These are phyloP conservation scores for Apiospora malaysiana DNA, from an alignment of 2,329 filamentous ascomycete species.

Conservation along the genomic window DNA sequence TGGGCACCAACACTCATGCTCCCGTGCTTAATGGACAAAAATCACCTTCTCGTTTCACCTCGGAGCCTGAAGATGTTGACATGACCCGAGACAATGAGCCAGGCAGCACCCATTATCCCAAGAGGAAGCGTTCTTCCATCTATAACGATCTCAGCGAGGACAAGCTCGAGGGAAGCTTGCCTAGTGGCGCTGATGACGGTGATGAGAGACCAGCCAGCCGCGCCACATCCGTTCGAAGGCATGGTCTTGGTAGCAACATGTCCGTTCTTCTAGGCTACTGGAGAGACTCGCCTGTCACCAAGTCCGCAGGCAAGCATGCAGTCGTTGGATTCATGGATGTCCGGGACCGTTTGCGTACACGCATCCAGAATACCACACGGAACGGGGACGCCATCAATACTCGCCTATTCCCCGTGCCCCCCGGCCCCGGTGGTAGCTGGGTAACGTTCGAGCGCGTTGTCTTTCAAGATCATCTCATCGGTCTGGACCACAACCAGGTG, in stretches of 20 bases:
- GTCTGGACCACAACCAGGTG: constrained; percentile 60
- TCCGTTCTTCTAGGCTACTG: constrained; percentile 63
- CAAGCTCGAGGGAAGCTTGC: constrained; percentile 47
- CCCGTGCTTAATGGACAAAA: constrained; percentile 46
- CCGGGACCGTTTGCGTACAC: constrained; percentile 64
- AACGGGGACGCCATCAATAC: constrained; percentile 53
- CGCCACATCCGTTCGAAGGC: constrained; percentile 37
- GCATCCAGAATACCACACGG: constrained; percentile 58
- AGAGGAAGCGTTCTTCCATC: constrained; percentile 60
- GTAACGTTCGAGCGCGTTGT: constrained; percentile 67
- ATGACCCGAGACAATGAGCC: constrained; percentile 48
- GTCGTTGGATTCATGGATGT: constrained; percentile 69
- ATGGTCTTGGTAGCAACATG: constrained; percentile 44
- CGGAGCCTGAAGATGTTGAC: constrained; percentile 49
- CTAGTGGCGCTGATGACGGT: constrained; percentile 40
- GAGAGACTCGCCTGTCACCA: constrained; percentile 61
- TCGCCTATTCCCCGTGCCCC: constrained; percentile 53
- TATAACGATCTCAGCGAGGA: constrained; percentile 57
- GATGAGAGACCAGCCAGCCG: constrained; percentile 28
- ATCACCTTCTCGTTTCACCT: constrained; percentile 41
- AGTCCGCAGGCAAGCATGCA: constrained; percentile 58
- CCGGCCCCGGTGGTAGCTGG: constrained; percentile 67
- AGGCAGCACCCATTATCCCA: constrained; percentile 50
- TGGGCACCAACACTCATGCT: constrained; percentile 41
- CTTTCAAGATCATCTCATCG: constrained; percentile 62